Percentiles rank a stretch among this genome's conserved stretches.
phyloP scores from a whole-genome alignment of 768 basidiomycete genomes.

The Boletellus sp. region DNA sequence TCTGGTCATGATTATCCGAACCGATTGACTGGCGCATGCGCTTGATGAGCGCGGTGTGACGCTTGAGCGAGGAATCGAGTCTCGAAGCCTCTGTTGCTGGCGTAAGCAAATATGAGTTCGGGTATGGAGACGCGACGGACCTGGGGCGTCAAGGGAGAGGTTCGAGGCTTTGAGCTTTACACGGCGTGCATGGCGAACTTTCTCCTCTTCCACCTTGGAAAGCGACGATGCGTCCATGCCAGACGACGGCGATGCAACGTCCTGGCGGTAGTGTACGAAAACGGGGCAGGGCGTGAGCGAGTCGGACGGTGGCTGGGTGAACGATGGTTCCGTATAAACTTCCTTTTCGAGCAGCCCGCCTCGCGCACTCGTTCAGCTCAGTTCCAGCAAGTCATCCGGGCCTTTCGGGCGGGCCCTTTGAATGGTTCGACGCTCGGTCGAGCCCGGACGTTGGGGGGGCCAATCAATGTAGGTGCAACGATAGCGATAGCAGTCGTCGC shows the following conservation, averaged over 20 bases:
- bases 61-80: conserved; percentile 91
- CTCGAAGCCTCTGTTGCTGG: conserved; percentile 56
- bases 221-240: conserved; percentile 23
- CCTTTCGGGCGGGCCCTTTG: no score
- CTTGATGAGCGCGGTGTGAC: conserved; percentile 94
- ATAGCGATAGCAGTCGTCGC: no score
- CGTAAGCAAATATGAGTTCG: conserved; percentile 8
- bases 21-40: conserved; percentile 86
- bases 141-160: conserved; percentile 43
- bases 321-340: conserved; percentile 3
- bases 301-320: conserved; percentile 10
- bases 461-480: no score
- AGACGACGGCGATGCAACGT: neutral
- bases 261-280: conserved; percentile 1
- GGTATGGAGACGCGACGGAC: conserved; percentile 29
- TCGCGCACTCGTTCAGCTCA: neutral
- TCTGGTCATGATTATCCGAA: conserved; percentile 75
- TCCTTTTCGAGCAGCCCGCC: conserved; percentile 11
- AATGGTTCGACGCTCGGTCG: no score
- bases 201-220: conserved; percentile 48
- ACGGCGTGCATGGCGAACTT: conserved; percentile 52
- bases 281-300: neutral
- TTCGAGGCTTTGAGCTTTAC: conserved; percentile 58
- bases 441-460: no score
- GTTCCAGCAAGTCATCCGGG: no score